Evolutionary conservation across 2,329 filamentous ascomycete genomes (phyloP), one percentile per base, ranked within the genome.

Genomic region (Penicillium sp.): DNA sequence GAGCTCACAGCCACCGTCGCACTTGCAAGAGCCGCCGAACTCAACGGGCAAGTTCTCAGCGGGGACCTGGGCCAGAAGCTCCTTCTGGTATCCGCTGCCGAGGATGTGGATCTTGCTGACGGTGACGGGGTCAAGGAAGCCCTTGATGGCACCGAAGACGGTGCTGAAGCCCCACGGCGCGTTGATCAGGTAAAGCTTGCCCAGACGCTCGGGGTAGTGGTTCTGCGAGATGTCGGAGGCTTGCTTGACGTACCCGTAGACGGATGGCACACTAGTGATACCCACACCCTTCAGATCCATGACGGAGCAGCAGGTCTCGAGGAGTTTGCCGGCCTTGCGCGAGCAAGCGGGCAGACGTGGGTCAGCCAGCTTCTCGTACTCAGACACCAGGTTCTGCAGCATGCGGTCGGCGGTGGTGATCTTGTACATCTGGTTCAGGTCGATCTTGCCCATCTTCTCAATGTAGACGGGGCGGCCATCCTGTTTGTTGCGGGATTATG

Each of bases 291-390:
- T 96, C 75, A 97, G 84, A 78, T 99, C 94, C 88, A 97, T 94
- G 79, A 99, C 92, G 63, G 90, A 93, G 87, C 94, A 97, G 82
- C 91, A 97, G 25, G 94, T 99, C 82, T 99, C 94, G 70, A 97
- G 88, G 57, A 99, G 87, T 71, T 88, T 85, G 69, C 90, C 91
- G 25, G 88, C 82, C 79, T 96, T 96, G 77, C 93, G 92, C 55
- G 92, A 96, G 84, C 92, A 97, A 66, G 94, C 93, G 51, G 94
- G 94, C 55, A 99, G 85, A 65, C 94, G 90, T 15, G 92, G 92
- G 77, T 97, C 93, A 65, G 91, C 84, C 66, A 97, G 84, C 76
- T 93, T 96, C 82, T 99, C 94, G 81, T 99, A 99, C 81, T 99
- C 94, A 75, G 92, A 89, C 48, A 96, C 93, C 43, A 99, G 87